Base-by-base conservation (phyloP, 2,329 filamentous ascomycete genomes). In the Fusarium setosum region DNA sequence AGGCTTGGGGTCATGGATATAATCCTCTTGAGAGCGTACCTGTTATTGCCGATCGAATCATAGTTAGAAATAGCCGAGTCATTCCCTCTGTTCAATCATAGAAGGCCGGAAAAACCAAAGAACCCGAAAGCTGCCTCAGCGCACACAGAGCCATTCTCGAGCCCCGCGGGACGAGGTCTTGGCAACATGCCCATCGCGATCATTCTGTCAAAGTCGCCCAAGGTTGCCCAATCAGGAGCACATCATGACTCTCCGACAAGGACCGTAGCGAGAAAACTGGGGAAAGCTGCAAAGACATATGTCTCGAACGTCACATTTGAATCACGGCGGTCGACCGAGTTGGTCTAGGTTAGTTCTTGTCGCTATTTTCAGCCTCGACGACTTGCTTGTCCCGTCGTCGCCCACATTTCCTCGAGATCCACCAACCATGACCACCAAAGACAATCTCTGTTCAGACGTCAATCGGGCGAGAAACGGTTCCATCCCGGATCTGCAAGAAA, bases 221-320 rank as follows among this genome's bases (percentile, higher is more conserved):
- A 58, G 56, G 51, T 59, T 59, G 44, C 21, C 68, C 61, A 70
- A 68, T 71, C 26, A 69, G 41, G 57, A 54, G 59, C 21, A n/a
- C 17, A 47, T 48, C 44, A 49, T 44, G 49, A 61, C 15, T 49
- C 52, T 48, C 38, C 60, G 38, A 57, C 60, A 8, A 67, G 55
- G 42, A 38, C 50, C 18, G 20, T 41, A 41, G 45, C 20, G n/a
- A 29, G 35, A 61, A 68, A 59, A 64, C 53, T 48, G 56, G 65
- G 35, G 56, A 54, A 56, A 20, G 44, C 48, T 32, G 49, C 42
- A 32, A 35, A 54, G 47, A 51, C 41, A 63, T 48, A 17, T 29
- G 38, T 8, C 38, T 37, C 24, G 48, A 41, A 65, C 65, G 65
- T 70, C 68, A 66, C 58, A 63, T 47, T 59, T 49, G 40, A 38